Evolutionary conservation across 2,329 filamentous ascomycete genomes (phyloP), one percentile per base, ranked within the genome.

Genomic region (Amauroascus verrucosus): DNA sequence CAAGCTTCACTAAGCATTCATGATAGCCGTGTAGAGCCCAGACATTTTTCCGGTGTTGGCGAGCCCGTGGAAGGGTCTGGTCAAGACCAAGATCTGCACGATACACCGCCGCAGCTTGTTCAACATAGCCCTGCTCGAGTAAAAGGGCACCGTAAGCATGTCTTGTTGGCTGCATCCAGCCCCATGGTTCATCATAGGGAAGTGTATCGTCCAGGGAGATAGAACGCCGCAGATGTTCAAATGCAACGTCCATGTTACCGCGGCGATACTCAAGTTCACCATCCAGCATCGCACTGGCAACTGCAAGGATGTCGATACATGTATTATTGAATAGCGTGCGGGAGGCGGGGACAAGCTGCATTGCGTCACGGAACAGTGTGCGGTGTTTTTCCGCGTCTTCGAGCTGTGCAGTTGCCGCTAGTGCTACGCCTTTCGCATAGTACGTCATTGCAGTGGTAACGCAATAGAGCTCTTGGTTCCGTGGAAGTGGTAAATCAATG

Each of bases 121-220:
- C 72, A 0, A 78, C 69, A n/a, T 70, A 70, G 0, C 77, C 80
- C 61, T 85, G 83, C 62, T 88, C 85, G 11, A 86, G 72, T 28
- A 86, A 64, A 2, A 89, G 70, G 0, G 84, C 85, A 1, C 81
- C 84, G 48, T 83, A 83, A 0, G 84, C 84, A 64, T 88, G 85
- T 2, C 84, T 73, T 0, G 80, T 78, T 0, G 85, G 85, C 62
- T 86, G 82, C 84, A 88, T 87, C 84, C 85, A 88, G 0, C 82
- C 83, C 84, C 84, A 88, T 0, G 85, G 85, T 63, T 89, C 85
- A 47, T 84, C 82, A 56, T 86, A 88, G 0, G 80, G 80, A 26
- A 88, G 72, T 0, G 65, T 67, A 60, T 86, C 83, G 57, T 86
- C 82, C 1, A 78, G 72, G 1, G 68, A 62, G 20, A 86, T 79